phyloP scores from a whole-genome alignment of 192 early-diverging fungal genomes.

The Coemansia sp. region DNA sequence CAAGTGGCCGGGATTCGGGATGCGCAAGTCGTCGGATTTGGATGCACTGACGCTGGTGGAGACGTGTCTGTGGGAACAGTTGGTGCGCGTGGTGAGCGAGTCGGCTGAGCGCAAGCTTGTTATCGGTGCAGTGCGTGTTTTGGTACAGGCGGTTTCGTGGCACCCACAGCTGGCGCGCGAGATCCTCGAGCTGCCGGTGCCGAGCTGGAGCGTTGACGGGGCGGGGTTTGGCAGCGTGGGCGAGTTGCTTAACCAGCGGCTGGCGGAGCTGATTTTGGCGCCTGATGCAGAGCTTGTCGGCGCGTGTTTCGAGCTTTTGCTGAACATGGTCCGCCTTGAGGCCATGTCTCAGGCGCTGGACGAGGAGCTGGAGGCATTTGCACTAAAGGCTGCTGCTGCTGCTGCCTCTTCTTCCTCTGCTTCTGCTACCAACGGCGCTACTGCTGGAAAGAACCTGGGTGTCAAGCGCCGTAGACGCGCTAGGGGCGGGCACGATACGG shows the following conservation, averaged over 20 bases:
- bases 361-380: slow-evolving; percentile 38
- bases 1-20: slow-evolving; percentile 31
- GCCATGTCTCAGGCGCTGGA: slow-evolving; percentile 46
- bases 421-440: not conserved
- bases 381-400: not conserved
- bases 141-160: slow-evolving; percentile 50
- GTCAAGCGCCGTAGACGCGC: slow-evolving; percentile 11
- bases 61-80: slow-evolving; percentile 53
- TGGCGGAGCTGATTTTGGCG: slow-evolving; percentile 41
- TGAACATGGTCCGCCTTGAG: slow-evolving; percentile 51
- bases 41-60: slow-evolving; percentile 44
- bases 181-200: slow-evolving; percentile 37
- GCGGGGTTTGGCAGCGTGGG: slow-evolving; percentile 10
- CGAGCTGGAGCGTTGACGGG: slow-evolving; percentile 8
- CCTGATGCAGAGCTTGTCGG: slow-evolving; percentile 38
- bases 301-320: slow-evolving; percentile 46
- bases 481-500: not conserved
- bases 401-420: not conserved
- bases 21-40: slow-evolving; percentile 15
- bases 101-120: slow-evolving; percentile 47
- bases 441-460: not conserved
- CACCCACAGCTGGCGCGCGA: slow-evolving; percentile 54
- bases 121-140: slow-evolving; percentile 34
- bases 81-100: slow-evolving; percentile 27
- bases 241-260: slow-evolving; percentile 29